Conservation (phyloP, 2,329 filamentous ascomycete species). For the Talaromyces sp. region DNA sequence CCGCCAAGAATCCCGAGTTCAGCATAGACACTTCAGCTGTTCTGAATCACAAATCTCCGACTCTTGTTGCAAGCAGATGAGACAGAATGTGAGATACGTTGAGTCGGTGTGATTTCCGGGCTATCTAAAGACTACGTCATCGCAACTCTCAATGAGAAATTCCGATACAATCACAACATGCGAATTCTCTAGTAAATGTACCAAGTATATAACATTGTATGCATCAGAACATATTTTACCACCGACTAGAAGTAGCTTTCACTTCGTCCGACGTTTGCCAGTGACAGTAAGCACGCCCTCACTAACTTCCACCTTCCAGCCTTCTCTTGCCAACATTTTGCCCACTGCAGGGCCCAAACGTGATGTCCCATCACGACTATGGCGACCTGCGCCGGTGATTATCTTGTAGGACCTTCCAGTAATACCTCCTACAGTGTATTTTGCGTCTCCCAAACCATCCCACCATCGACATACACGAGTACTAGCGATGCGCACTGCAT, state of each 20-base stretch:
- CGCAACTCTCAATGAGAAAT: background rate
- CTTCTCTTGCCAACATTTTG: conserved; percentile 66
- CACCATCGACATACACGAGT: conserved; percentile 70
- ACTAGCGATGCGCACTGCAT: conserved; percentile 73
- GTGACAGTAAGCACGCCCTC: conserved; percentile 66
- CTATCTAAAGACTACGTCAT: background rate
- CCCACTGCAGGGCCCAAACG: conserved; percentile 75
- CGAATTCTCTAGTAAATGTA: background rate
- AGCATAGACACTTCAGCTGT: background rate
- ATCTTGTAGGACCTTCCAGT: conserved; percentile 61
- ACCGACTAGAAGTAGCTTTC: background rate
- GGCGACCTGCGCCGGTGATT: conserved; percentile 73
- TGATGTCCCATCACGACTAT: conserved; percentile 71
- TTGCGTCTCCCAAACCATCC: conserved; percentile 62
- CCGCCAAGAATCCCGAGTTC: background rate
- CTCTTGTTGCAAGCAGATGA: background rate
- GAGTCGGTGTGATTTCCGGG: background rate
- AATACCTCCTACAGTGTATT: conserved; percentile 43
- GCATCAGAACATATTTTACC: background rate
- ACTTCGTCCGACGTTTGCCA: conserved; percentile 40
- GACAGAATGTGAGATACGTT: too few species aligned
- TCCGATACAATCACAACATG: background rate
- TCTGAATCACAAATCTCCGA: background rate
- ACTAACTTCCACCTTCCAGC: conserved; percentile 74
- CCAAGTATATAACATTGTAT: background rate